Evolutionary conservation across 331 rosid species (phyloP).

Genomic region (Rosa hybrid): DNA sequence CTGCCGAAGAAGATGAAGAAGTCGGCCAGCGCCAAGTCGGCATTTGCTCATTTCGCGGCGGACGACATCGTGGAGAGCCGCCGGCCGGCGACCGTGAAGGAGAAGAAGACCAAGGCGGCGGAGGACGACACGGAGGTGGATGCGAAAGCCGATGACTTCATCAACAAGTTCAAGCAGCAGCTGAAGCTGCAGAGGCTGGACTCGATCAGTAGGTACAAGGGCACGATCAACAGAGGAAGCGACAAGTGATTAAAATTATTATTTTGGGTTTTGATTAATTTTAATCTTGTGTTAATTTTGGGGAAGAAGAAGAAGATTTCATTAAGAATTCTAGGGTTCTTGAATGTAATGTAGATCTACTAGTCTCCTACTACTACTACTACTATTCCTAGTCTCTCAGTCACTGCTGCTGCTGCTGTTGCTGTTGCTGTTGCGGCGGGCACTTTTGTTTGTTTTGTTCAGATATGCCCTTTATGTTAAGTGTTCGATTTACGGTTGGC

Average conservation of each 20-base stretch:
- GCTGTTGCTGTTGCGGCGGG: not conserved
- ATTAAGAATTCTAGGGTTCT: not conserved
- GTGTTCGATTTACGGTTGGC: not conserved
- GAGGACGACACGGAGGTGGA: constrained; percentile 68
- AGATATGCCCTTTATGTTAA: not conserved
- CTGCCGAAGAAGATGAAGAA: constrained; percentile 74
- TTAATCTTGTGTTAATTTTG: constrained; percentile 17
- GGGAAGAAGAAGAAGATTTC: too few species aligned
- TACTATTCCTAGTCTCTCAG: too few species aligned
- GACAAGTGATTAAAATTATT: constrained; percentile 16
- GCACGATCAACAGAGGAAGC: constrained; percentile 43
- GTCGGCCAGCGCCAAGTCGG: constrained; percentile 71
- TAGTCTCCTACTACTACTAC: not conserved
- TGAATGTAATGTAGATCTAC: constrained; percentile 21
- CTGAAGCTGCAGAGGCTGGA: constrained; percentile 85
- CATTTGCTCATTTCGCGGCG: constrained; percentile 60
- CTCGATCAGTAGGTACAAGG: constrained; percentile 68
- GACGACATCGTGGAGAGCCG: constrained; percentile 59
- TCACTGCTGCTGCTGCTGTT: not conserved
- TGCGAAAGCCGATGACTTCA: constrained; percentile 86
- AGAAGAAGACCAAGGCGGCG: constrained; percentile 32
- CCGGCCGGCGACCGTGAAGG: constrained; percentile 72
- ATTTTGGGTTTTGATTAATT: constrained; percentile 22
- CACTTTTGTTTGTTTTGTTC: constrained; percentile 16
- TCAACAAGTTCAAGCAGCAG: constrained; percentile 86